Evolutionary conservation across 495 filamentous ascomycete species (phyloP).

Genomic region (Neurospora sp.): DNA sequence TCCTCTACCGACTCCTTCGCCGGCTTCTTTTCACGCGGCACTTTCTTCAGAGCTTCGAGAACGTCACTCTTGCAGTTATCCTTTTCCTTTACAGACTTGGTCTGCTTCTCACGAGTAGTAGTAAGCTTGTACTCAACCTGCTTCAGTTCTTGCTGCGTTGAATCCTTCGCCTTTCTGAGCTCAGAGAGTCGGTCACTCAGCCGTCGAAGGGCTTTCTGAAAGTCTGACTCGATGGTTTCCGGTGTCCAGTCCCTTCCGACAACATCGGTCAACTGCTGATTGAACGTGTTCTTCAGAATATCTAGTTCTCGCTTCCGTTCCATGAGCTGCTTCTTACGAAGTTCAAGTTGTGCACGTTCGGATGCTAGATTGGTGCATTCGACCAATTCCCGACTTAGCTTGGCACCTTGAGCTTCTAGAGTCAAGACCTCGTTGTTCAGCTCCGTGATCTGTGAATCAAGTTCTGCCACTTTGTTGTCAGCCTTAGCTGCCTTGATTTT

Average conservation of each 20-base stretch:
- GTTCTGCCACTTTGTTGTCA: slow-evolving; percentile 48
- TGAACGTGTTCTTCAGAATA: slow-evolving; percentile 67
- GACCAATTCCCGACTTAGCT: slow-evolving; percentile 63
- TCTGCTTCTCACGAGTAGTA: slow-evolving; percentile 47
- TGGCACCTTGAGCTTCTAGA: slow-evolving; percentile 58
- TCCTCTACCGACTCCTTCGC: slow-evolving; percentile 20
- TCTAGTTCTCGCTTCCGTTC: slow-evolving; percentile 60
- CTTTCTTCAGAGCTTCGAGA: slow-evolving; percentile 28
- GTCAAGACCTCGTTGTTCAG: slow-evolving; percentile 51
- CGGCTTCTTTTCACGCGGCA: slow-evolving; percentile 7
- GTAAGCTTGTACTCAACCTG: slow-evolving; percentile 71
- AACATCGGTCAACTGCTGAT: slow-evolving; percentile 51
- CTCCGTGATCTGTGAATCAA: slow-evolving; percentile 57
- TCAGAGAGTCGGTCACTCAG: slow-evolving; percentile 43
- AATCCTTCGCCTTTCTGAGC: slow-evolving; percentile 58
- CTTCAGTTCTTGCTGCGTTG: slow-evolving; percentile 59
- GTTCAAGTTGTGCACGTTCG: slow-evolving; percentile 68
- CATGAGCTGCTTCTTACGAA: slow-evolving; percentile 64
- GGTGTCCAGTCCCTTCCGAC: slow-evolving; percentile 58
- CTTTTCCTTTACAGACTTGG: slow-evolving; percentile 54
- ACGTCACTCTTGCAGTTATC: slow-evolving; percentile 45
- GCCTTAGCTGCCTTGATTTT: slow-evolving; percentile 51
- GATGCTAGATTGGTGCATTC: slow-evolving; percentile 68
- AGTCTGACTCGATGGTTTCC: slow-evolving; percentile 58
- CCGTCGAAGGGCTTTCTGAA: slow-evolving; percentile 52